A percentile compares a stretch with the other conserved stretches of the same genome.
Conservation (phyloP, 2,329 filamentous ascomycete genomes). For the Arthrinium phaeospermum region DNA sequence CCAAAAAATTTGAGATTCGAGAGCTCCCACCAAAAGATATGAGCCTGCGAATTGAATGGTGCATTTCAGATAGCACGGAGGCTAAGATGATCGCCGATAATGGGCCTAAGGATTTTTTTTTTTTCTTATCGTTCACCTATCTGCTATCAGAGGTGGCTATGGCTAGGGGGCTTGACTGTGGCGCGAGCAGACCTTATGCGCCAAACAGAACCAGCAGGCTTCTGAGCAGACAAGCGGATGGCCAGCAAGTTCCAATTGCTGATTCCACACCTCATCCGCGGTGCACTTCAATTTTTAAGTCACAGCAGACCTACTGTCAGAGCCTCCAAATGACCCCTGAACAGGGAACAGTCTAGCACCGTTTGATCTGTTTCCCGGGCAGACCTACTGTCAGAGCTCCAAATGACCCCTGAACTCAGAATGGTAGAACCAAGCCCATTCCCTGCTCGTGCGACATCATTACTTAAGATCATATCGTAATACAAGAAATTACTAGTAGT, state of each 20-base stretch:
- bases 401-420: background rate
- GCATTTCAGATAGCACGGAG: constrained; percentile 5
- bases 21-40: constrained; percentile 19
- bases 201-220: no score
- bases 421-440: background rate
- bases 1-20: constrained; percentile 7
- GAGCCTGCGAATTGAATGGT: constrained; percentile 16
- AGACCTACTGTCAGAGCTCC: background rate
- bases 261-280: no score
- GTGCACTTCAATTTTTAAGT: no score
- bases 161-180: background rate
- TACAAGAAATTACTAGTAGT: background rate
- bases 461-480: background rate
- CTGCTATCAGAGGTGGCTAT: background rate
- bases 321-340: no score
- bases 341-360: background rate
- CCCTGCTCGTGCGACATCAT: background rate
- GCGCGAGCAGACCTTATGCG: background rate
- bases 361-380: background rate
- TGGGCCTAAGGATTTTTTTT: background rate
- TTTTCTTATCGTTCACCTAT: background rate
- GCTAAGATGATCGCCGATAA: constrained; percentile 15
- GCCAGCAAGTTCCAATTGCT: no score
- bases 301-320: no score
- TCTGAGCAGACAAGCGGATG: no score